Evolutionary conservation across 768 basidiomycete genomes (phyloP), one percentile per base, ranked within the genome.

Genomic region (Pisolithus microcarpus): DNA sequence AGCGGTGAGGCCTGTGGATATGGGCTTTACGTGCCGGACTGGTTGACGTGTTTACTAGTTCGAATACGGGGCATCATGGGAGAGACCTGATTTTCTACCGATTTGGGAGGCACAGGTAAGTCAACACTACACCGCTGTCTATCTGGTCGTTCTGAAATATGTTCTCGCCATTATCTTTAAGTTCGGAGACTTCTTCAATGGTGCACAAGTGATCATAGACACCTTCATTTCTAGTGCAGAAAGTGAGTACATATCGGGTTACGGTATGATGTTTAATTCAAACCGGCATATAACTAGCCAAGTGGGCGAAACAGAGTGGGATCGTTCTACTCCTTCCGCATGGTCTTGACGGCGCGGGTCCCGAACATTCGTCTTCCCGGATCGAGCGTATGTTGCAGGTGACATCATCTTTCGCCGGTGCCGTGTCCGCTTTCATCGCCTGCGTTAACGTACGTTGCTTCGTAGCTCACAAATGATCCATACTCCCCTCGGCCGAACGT

Each of bases 171-270:
- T 34, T 5, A 13, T 18, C 31, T 34, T 2, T 24, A 19, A 87
- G 81, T 93, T 93, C 56, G 91, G 91, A 19, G 92, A 94, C 62
- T 96, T 96, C 68, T 87, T 89, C 72, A 94, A 96, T 60, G 91
- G 91, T 2, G 88, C 90, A 36, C 59, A 87, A 77, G 77, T 92
- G 51, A 85, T 91, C 48, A 89, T 95, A 54, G 92, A 96, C 61
- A 91, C 90, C 0, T 95, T 88, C 63, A 74, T 96, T 34, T 76
- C 86, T 1, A 91, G 90, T 3, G 76, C 85, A 15, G 89, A 94
- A 69, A 85, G 91, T 91, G 58, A 51, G 85, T 67, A 13, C n/a
- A 28, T 15, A 16, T 36, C 24, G 30, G 10, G 2, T 7, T 15
- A 15, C 5, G 34, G 34, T 15, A 15, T 34, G 34, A 3, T 26